Conservation (phyloP, 2,329 filamentous ascomycete genomes). For the Kalaharituber pfeilii region DNA sequence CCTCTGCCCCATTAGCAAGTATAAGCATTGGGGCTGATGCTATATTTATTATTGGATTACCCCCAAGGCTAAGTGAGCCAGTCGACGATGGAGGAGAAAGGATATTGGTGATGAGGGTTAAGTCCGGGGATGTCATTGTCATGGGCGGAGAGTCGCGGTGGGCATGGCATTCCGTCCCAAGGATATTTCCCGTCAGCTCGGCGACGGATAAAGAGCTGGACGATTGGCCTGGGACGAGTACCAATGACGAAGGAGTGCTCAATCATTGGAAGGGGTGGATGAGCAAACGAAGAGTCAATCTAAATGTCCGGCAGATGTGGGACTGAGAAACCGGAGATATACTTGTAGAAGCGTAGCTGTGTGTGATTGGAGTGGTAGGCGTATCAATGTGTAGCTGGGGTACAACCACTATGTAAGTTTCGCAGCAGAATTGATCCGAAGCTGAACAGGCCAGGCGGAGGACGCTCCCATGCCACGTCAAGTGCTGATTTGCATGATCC, state of each 20-base stretch:
- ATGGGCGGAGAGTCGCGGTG: slow-evolving; percentile 71
- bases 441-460: too few species aligned
- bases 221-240: slow-evolving; percentile 49
- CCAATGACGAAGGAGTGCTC: slow-evolving; percentile 16
- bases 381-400: too few species aligned
- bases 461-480: too few species aligned
- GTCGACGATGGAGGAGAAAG: slow-evolving; percentile 21
- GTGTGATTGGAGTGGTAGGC: too few species aligned
- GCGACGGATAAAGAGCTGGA: slow-evolving; percentile 44
- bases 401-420: too few species aligned
- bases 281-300: slow-evolving; percentile 67
- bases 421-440: too few species aligned
- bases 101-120: slow-evolving; percentile 47
- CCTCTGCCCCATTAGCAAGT: slow-evolving; percentile 60
- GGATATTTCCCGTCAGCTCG: slow-evolving; percentile 58
- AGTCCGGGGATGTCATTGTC: slow-evolving; percentile 76
- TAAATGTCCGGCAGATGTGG: slow-evolving; percentile 82
- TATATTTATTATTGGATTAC: slow-evolving; percentile 52
- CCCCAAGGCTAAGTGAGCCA: slow-evolving; percentile 11
- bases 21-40: slow-evolving; percentile 81
- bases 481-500: too few species aligned
- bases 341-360: too few species aligned
- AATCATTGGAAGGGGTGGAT: slow-evolving; percentile 74
- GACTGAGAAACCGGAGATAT: slow-evolving; percentile 7
- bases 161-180: slow-evolving; percentile 91